phyloP scores from a whole-genome alignment of 1,284 basidiomycete species.

The Vanrija humicola region DNA sequence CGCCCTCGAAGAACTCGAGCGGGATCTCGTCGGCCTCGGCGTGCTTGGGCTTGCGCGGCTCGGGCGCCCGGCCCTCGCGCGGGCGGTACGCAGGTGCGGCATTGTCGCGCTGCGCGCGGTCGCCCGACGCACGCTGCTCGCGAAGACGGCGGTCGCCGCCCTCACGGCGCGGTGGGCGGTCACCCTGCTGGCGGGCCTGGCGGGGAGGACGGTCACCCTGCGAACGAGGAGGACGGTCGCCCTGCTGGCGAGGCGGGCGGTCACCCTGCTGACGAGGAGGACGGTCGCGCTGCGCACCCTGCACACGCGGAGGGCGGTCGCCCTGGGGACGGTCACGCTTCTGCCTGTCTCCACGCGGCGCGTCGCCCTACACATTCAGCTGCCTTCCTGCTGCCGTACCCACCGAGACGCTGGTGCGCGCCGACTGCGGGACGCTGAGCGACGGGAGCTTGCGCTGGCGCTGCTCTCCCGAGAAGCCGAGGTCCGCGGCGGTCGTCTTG shows the following conservation, averaged over 20 bases:
- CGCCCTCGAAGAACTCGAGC: constrained; percentile 11
- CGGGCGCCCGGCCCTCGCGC: no score
- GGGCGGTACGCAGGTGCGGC: no score
- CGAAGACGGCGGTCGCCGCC: no score
- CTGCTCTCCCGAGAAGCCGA: constrained; percentile 5
- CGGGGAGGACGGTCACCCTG: background rate
- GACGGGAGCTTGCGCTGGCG: constrained; percentile 10
- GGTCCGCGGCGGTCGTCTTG: background rate
- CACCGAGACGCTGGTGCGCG: background rate
- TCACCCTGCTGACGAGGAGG: background rate
- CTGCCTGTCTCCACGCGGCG: background rate
- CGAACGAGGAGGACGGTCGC: background rate
- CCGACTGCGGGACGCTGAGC: background rate
- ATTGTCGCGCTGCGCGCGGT: no score
- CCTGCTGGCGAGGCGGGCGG: background rate
- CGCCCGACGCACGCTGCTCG: no score
- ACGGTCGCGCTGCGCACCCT: background rate
- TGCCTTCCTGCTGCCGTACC: background rate
- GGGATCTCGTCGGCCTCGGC: background rate
- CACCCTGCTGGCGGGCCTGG: background rate
- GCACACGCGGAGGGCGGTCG: background rate
- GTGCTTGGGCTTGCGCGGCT: no score
- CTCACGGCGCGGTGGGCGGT: no score
- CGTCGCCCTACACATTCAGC: background rate
- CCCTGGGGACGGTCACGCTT: background rate